These are phyloP conservation scores for Chalara sp. DNA, from an alignment of 2,329 filamentous ascomycete species.

Conservation along the genomic window DNA sequence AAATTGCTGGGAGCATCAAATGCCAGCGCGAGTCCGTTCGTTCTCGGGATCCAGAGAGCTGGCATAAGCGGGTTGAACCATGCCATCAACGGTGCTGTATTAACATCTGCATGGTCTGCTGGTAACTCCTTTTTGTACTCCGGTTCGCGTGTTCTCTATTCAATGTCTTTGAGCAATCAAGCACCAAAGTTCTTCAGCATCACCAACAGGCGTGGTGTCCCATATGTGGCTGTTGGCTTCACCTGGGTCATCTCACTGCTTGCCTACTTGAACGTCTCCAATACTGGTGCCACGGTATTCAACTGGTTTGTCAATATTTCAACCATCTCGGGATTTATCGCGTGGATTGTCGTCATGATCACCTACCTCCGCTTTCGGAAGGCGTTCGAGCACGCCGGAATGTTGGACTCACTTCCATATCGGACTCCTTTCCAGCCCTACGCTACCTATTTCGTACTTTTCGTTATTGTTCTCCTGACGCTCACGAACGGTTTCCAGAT, in stretches of 20 bases:
- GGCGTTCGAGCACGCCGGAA: constrained; percentile 35
- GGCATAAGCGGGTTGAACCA: constrained; percentile 42
- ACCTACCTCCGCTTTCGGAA: constrained; percentile 53
- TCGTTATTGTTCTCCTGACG: constrained; percentile 43
- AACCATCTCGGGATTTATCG: constrained; percentile 42
- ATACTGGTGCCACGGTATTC: constrained; percentile 39
- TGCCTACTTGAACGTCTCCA: constrained; percentile 41
- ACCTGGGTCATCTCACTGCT: constrained; percentile 37
- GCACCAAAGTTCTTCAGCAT: constrained; percentile 43
- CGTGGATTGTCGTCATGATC: constrained; percentile 46
- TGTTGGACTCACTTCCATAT: constrained; percentile 42
- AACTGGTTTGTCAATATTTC: constrained; percentile 50
- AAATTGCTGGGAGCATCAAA: constrained; percentile 36
- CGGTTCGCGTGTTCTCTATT: constrained; percentile 44
- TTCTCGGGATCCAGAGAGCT: constrained; percentile 40
- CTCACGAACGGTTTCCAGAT: constrained; percentile 59
- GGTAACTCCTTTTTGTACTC: constrained; percentile 49
- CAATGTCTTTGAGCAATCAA: constrained; percentile 44
- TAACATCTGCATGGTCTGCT: constrained; percentile 47
- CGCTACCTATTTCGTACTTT: constrained; percentile 45
- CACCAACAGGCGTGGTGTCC: constrained; percentile 44
- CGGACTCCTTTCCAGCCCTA: constrained; percentile 48
- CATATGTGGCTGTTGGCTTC: constrained; percentile 38
- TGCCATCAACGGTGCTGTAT: constrained; percentile 49
- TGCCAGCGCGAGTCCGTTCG: constrained; percentile 44